These are phyloP conservation scores for Passiflora organensis DNA, from an alignment of 345 rosid species.

Conservation along the genomic window DNA sequence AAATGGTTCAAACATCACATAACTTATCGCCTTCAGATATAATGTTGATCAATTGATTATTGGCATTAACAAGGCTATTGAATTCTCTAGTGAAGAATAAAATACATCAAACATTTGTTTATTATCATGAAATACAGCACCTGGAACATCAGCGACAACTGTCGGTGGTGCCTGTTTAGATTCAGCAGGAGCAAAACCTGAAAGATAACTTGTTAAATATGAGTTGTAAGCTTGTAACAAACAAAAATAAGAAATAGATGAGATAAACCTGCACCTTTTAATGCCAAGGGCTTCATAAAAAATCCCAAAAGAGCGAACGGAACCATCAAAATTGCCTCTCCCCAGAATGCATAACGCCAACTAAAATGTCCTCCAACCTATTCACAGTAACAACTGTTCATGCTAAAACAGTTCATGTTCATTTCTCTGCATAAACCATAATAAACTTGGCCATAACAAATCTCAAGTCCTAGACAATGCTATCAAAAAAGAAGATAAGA, in stretches of 20 bases:
- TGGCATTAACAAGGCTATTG: neutral
- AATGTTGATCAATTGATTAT: too few relatives aligned
- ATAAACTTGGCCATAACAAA: neutral
- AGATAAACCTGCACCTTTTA: conserved; percentile 56
- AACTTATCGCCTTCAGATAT: too few relatives aligned
- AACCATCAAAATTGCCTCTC: conserved; percentile 89
- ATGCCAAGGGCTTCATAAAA: conserved; percentile 71
- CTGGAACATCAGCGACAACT: conserved; percentile 39
- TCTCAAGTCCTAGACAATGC: neutral
- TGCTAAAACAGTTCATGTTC: neutral
- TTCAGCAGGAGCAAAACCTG: conserved; percentile 69
- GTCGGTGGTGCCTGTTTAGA: conserved; percentile 31
- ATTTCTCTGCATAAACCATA: neutral
- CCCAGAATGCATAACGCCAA: conserved; percentile 91
- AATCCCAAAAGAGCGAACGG: conserved; percentile 80
- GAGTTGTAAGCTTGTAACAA: neutral
- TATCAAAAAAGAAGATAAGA: neutral
- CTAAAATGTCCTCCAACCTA: conserved; percentile 63
- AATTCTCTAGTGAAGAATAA: neutral
- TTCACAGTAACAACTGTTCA: neutral
- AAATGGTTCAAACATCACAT: too few relatives aligned
- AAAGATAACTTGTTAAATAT: conserved; percentile 21
- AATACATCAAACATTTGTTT: neutral
- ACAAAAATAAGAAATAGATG: neutral
- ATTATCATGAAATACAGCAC: conserved; percentile 22